These are phyloP conservation scores for Furcasterigmium sp. DNA, from an alignment of 2,329 filamentous ascomycete species.

Conservation along the genomic window DNA sequence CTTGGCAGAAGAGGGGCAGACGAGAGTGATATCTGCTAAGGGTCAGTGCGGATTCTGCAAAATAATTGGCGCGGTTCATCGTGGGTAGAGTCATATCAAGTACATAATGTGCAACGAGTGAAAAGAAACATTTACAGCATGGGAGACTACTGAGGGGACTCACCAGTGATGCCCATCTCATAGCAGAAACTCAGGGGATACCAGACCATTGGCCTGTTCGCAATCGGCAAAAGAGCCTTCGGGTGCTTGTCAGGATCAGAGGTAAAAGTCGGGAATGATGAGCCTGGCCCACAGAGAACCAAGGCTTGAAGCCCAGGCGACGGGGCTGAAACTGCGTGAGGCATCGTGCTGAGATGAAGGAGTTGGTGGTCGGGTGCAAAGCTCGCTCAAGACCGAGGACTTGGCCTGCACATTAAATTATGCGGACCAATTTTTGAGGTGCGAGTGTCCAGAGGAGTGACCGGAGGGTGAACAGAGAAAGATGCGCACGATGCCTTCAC, in stretches of 20 bases:
- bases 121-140: no score
- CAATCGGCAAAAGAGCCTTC: slow-evolving; percentile 76
- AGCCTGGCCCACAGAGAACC: slow-evolving; percentile 77
- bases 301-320: slow-evolving; percentile 75
- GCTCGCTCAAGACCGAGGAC: no score
- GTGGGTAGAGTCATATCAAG: no score
- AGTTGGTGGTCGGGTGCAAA: no score
- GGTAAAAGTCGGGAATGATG: slow-evolving; percentile 77
- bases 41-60: slow-evolving; percentile 15
- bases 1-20: slow-evolving; percentile 60
- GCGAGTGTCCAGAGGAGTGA: no score
- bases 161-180: slow-evolving; percentile 71
- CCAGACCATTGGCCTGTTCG: slow-evolving; percentile 86
- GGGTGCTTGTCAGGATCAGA: slow-evolving; percentile 74
- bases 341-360: slow-evolving; percentile 45
- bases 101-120: no score
- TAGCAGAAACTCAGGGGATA: slow-evolving; percentile 84
- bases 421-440: no score
- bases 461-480: no score
- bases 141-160: slow-evolving; percentile 20
- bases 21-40: slow-evolving; percentile 53
- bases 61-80: slow-evolving; percentile 1
- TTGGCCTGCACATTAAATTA: no score
- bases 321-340: slow-evolving; percentile 69
- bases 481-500: background rate